phyloP scores from a whole-genome alignment of 2,329 filamentous ascomycete genomes.

The Acrodontium crateriforme region DNA sequence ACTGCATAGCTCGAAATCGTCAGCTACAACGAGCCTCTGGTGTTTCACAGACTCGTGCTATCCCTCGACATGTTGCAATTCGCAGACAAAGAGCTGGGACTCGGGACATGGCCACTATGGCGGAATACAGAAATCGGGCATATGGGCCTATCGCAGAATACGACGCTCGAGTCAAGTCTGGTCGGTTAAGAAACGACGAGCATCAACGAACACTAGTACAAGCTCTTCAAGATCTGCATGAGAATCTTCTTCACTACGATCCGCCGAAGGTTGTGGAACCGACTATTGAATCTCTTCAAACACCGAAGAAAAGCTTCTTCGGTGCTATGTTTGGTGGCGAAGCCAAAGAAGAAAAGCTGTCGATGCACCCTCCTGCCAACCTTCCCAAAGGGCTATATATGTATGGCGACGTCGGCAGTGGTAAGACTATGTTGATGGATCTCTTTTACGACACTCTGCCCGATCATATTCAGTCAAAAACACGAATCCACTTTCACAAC shows the following conservation, averaged over 20 bases:
- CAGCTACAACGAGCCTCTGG: slow-evolving; percentile 1
- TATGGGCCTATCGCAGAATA: slow-evolving; percentile 79
- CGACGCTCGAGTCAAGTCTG: slow-evolving; percentile 60
- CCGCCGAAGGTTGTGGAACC: slow-evolving; percentile 66
- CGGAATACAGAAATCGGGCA: slow-evolving; percentile 14
- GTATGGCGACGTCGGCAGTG: slow-evolving; percentile 90
- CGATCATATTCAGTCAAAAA: slow-evolving; percentile 63
- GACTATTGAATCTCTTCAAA: slow-evolving; percentile 53
- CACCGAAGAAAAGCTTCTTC: slow-evolving; percentile 38
- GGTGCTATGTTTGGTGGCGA: slow-evolving; percentile 46
- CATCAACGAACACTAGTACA: slow-evolving; percentile 87
- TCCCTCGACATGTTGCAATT: neutral
- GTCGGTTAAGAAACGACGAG: slow-evolving; percentile 69
- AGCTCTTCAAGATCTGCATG: slow-evolving; percentile 75
- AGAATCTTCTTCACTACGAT: slow-evolving; percentile 61
- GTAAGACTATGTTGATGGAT: slow-evolving; percentile 99
- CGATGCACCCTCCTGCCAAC: slow-evolving; percentile 48
- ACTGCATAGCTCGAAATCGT: slow-evolving; percentile 10
- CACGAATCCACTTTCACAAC: slow-evolving; percentile 94
- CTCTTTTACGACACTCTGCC: slow-evolving; percentile 92
- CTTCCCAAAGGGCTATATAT: slow-evolving; percentile 86
- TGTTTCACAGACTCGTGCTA: neutral
- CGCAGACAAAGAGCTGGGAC: slow-evolving; percentile 3
- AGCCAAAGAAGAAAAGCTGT: slow-evolving; percentile 11
- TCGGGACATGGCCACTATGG: slow-evolving; percentile 17